Base-by-base conservation (phyloP, 257 asterid genomes). In the Solanum peruvianum region DNA sequence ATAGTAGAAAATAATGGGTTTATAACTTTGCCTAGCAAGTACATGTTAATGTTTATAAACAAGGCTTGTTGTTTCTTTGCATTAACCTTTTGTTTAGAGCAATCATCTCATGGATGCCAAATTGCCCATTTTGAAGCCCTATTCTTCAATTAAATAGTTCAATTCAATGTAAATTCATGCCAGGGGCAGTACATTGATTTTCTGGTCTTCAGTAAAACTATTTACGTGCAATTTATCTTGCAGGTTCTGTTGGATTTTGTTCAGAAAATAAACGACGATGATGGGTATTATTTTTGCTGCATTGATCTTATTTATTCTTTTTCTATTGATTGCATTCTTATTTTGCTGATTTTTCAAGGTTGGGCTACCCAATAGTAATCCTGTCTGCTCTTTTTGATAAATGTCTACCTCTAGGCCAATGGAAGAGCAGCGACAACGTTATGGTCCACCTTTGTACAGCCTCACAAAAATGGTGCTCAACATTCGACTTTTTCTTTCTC, bases 341-440 rank as follows among this genome's bases (percentile, higher is more conserved):
- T 75, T 85, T 91, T 83, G 71, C 77, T 72, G 52, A 70, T 76
- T 70, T 66, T 88, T 58, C 70, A 25, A 49, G 77, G 84, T 86
- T 90, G 84, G 58, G 69, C 75, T 69, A 73, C 77, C 83, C 85
- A 86, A 41, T 89, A 85, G 87, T 88, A 78, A 87, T 85, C 16
- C 58, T 27, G 89, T 88, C 70, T 77, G 45, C 85, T 88, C 89
- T 41, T 91, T 92, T 92, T 91, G 90, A 91, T 82, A 64, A 66
- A 78, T 77, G 85, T 89, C 91, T 86, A 72, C 88, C 85, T 31
- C 83, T 92, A 97, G 99, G 93, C 99, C 99, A 87, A 97, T 97
- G 99, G 99, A 97, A 92, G 99, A 97, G 95, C 99, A 97, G 91
- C 94, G 99, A 64, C 93, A 95, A 11, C 92, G 99, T 86, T 97